A percentile compares a stretch with the other conserved stretches of the same genome.
Conservation (phyloP, 306 rosid genomes). For the Cucumis sativus region Cucumber_9930_V3 NC_026657.2:6247501-6248000, state of each 20-base stretch:
- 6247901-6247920: neutral
- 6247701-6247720: neutral
- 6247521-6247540: no score
- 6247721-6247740: neutral
- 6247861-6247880: neutral
- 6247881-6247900: conserved; percentile 8
- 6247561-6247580: no score
- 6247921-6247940: neutral
- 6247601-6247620: no score
- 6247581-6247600: no score
- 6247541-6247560: no score
- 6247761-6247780: neutral
- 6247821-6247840: neutral
- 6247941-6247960: neutral
- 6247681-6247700: no score
- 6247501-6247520: no score
- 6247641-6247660: no score
- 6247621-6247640: no score
- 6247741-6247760: neutral
- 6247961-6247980: neutral
- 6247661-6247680: no score
- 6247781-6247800: neutral
- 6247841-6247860: neutral
- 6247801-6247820: neutral
- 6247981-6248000: neutral